Evolutionary conservation across 2,329 filamentous ascomycete species (phyloP), one percentile per base, ranked within the genome.

Genomic region (Colletotrichum sp.): DNA sequence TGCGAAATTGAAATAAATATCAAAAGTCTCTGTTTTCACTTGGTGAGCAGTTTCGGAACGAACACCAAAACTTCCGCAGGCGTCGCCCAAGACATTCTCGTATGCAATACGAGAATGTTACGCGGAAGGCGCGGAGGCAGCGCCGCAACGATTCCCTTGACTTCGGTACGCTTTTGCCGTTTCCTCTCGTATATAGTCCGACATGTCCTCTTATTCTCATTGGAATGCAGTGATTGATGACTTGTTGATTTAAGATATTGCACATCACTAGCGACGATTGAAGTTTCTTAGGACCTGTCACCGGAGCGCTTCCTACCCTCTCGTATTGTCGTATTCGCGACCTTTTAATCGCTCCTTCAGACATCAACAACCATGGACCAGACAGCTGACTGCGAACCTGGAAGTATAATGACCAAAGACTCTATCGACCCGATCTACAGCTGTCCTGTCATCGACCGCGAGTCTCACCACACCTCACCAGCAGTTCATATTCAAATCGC

Each of bases 371-470:
- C 29, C 29, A 62, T 62, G 59, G 29, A 15, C 0, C 11, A 16
- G 19, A 30, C 13, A 30, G 0, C 29, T 32, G 11, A 13, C 15
- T 27, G 15, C 27, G 7, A 22, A 0, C 0, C 0, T 4, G 1
- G 9, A 5, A 32, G 4, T 8, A 86, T 70, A 87, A 86, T 78
- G 85, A 87, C 64, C 12, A 34, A 29, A 71, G 32, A n/a, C 1
- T 66, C 6, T n/a, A 27, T 78, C 8, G 74, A 80, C 39, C 44
- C 75, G 5, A n/a, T 25, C 8, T 80, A 79, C 30, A 19, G 22
- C 9, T 12, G 22, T 1, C 64, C 65, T 1, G n/a, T 81, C 3
- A 29, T 81, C 25, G 78, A 79, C 44, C 29, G 11, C 6, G 78
- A 79, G 13, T 63, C 67, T 1, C 66, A 79, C 29, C 44, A 75